Evolutionary conservation across 2,329 filamentous ascomycete species (phyloP), one percentile per base, ranked within the genome.

Genomic region (Botrytis aclada): DNA sequence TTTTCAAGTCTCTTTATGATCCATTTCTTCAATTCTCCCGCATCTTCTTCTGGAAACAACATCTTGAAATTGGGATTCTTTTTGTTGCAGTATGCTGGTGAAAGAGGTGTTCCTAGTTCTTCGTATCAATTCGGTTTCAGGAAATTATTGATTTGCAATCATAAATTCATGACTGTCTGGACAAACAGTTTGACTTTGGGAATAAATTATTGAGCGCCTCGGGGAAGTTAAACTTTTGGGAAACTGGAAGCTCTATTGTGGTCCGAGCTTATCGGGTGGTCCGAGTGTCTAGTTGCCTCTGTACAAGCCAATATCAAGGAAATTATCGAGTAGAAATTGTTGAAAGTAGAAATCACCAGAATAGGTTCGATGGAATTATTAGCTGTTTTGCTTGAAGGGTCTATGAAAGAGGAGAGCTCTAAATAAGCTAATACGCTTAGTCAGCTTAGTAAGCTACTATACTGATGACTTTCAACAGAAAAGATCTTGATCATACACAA

Each of bases 1-100:
- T 92, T 89, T 80, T 93, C 92, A 70, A 95, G 88, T 75, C 92
- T 88, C 82, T 91, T 91, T 75, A 94, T 89, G 75, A 95, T 89
- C 92, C 92, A 95, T 74, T 87, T 85, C 84, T 93, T 94, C 71
- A 96, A 85, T 74, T 87, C 83, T 72, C 87, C 83, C 81, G 86
- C 84, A 81, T 92, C 88, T 77, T 87, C 86, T 79, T 91, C 89
- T 62, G 86, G 82, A 78, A 91, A 91, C 77, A 91, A 79, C 89
- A 91, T 91, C 72, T 77, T 83, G 75, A 45, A 4, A 45, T 3
- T 45, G 4, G 4, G 29, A 47, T n/a, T 47, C 20, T 14, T 37
- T 34, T 58, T 69, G 37, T 69, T 37, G n/a, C 10, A 43, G 37
- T 69, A 20, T 56, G 25, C 5, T 22, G n/a, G 34, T 51, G 20